phyloP scores from a whole-genome alignment of 164 flowering plant species.

The Warburgia ugandensis region DNA sequence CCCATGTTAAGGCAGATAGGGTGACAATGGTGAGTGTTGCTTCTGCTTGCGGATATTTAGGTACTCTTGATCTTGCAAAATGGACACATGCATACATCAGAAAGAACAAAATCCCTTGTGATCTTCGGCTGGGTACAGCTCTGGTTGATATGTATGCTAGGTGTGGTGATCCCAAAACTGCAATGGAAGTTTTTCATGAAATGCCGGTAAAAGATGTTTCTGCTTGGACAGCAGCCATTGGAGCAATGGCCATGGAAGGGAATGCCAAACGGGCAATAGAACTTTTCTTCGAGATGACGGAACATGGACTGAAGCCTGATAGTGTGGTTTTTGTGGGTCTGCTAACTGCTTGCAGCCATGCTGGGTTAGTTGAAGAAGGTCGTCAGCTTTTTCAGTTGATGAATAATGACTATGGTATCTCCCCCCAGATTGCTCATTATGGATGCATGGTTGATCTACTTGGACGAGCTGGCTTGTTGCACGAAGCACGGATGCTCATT shows the following conservation, averaged over 20 bases:
- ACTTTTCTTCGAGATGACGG: conserved; percentile 40
- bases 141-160: conserved; percentile 57
- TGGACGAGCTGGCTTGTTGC: conserved; percentile 45
- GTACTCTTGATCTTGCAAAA: conserved; percentile 42
- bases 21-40: conserved; percentile 52
- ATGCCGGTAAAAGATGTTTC: conserved; percentile 40
- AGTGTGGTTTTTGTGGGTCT: conserved; percentile 33
- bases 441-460: conserved; percentile 59
- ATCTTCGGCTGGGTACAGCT: conserved; percentile 37
- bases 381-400: conserved; percentile 27
- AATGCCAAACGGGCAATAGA: conserved; percentile 33
- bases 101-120: conserved; percentile 26
- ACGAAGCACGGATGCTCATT: conserved; percentile 35
- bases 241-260: conserved; percentile 47
- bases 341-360: conserved; percentile 49
- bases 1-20: conserved; percentile 34
- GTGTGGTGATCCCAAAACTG: conserved; percentile 42
- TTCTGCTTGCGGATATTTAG: conserved; percentile 52
- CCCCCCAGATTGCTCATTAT: conserved; percentile 36
- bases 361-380: conserved; percentile 45
- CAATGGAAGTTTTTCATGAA: conserved; percentile 29
- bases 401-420: conserved; percentile 23
- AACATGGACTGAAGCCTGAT: conserved; percentile 39
- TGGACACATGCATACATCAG: conserved; percentile 32
- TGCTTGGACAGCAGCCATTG: conserved; percentile 53